These are phyloP conservation scores for Penicillium odoratum DNA, from an alignment of 495 filamentous ascomycete species.

Conservation along the genomic window DNA sequence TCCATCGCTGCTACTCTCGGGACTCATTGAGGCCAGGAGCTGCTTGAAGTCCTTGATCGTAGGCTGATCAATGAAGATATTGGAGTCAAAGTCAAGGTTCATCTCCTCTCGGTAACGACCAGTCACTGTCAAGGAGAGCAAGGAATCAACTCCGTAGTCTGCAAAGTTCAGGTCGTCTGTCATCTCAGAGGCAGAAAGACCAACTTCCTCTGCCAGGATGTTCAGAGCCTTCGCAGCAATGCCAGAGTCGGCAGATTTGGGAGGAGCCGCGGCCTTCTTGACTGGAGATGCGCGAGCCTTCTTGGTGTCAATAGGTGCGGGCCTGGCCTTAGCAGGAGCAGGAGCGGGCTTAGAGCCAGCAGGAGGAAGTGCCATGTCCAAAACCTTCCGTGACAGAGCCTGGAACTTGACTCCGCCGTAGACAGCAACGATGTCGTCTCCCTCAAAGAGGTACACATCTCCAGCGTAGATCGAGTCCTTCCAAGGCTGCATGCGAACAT, in stretches of 20 bases:
- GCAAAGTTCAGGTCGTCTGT: slow-evolving; percentile 50
- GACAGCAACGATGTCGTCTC: slow-evolving; percentile 61
- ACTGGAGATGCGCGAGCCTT: slow-evolving; percentile 41
- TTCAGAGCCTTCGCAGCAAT: slow-evolving; percentile 49
- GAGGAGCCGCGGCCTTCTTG: slow-evolving; percentile 26
- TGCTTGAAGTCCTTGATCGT: slow-evolving; percentile 62
- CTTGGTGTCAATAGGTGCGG: slow-evolving; percentile 31
- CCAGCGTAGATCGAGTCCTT: slow-evolving; percentile 47
- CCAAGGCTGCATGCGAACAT: slow-evolving; percentile 64
- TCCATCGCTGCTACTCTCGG: slow-evolving; percentile 33
- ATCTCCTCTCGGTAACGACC: slow-evolving; percentile 52
- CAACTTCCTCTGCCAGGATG: slow-evolving; percentile 67
- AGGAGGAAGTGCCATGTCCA: slow-evolving; percentile 66
- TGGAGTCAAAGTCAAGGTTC: slow-evolving; percentile 51
- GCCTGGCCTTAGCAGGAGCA: slow-evolving; percentile 30
- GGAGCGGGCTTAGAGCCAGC: slow-evolving; percentile 36
- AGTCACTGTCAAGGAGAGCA: slow-evolving; percentile 51
- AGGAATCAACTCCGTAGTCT: slow-evolving; percentile 55
- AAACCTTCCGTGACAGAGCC: slow-evolving; percentile 62
- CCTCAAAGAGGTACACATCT: slow-evolving; percentile 55
- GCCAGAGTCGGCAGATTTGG: slow-evolving; percentile 30
- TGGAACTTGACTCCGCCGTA: slow-evolving; percentile 69
- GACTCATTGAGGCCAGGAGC: slow-evolving; percentile 48
- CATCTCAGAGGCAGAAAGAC: slow-evolving; percentile 62
- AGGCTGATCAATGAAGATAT: slow-evolving; percentile 57